Percentiles rank a stretch among this genome's conserved stretches.
Evolutionary conservation across 306 rosid species (phyloP).

Genomic region (Echinosophora koreensis): DNA sequence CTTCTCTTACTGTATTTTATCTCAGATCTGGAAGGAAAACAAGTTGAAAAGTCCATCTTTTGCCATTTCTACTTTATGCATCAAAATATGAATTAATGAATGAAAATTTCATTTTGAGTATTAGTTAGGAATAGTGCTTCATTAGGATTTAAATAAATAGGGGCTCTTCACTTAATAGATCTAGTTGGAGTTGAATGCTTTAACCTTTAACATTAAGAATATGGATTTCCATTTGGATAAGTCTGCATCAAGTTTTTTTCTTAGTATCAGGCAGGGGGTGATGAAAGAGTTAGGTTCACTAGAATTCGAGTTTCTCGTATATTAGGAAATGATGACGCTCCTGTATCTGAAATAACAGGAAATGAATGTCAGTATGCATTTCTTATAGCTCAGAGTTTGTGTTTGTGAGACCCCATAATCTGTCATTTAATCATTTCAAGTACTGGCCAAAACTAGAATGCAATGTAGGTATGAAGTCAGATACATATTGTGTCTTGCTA

Average conservation of each 20-base stretch:
- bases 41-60: not conserved
- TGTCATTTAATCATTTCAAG: constrained; percentile 11
- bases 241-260: not conserved
- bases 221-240: constrained; percentile 18
- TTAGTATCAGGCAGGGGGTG: not conserved
- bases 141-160: not conserved
- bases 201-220: not conserved
- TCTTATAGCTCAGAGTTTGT: not conserved
- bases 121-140: constrained; percentile 14
- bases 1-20: constrained; percentile 21
- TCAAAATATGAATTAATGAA: not conserved
- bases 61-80: not conserved
- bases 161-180: constrained; percentile 19
- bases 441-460: not conserved
- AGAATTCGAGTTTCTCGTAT: constrained; percentile 21
- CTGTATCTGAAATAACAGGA: constrained; percentile 7
- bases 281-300: constrained; percentile 14
- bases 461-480: too few species aligned
- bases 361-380: not conserved
- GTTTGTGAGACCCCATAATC: constrained; percentile 7
- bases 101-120: constrained; percentile 10
- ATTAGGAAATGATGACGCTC: constrained; percentile 22
- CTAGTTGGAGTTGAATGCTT: constrained; percentile 8
- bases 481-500: constrained; percentile 1
- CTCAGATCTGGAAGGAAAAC: constrained; percentile 49